A percentile compares a stretch with the other conserved stretches of the same genome.
phyloP scores from a whole-genome alignment of 2,329 filamentous ascomycete species.

The Trichoderma arundinaceum region DNA sequence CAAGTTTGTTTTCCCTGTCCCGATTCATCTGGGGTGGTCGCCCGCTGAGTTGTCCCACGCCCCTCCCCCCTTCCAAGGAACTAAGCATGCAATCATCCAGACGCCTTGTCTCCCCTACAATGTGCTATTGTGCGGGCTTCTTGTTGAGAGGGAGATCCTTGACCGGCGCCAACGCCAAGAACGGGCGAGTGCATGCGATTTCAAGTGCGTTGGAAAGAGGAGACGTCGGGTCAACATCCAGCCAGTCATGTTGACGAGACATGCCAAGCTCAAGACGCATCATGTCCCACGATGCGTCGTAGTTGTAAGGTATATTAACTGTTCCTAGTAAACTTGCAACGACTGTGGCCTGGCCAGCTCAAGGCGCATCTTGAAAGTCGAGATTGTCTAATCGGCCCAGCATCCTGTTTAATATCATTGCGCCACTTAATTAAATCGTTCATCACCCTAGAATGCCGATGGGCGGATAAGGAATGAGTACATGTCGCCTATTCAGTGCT shows the following conservation, averaged over 20 bases:
- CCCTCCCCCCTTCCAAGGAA: slow-evolving; percentile 40
- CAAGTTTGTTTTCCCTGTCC: slow-evolving; percentile 18
- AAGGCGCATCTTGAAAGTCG: background rate
- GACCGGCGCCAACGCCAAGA: slow-evolving; percentile 38
- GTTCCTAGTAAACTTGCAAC: background rate
- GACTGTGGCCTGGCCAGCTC: background rate
- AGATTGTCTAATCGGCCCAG: background rate
- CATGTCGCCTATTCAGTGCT: background rate
- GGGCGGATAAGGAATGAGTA: background rate
- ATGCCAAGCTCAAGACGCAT: slow-evolving; percentile 16
- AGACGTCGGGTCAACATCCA: slow-evolving; percentile 6
- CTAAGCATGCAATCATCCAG: slow-evolving; percentile 57
- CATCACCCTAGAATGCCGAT: background rate
- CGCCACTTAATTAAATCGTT: background rate
- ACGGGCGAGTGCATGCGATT: slow-evolving; percentile 40
- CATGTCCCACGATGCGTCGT: background rate
- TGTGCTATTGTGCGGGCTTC: slow-evolving; percentile 53
- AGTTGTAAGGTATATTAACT: background rate
- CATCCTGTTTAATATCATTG: background rate
- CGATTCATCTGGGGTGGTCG: slow-evolving; percentile 7
- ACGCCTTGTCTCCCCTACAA: slow-evolving; percentile 51
- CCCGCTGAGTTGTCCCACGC: slow-evolving; percentile 18
- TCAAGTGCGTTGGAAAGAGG: slow-evolving; percentile 30
- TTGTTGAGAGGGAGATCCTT: slow-evolving; percentile 47
- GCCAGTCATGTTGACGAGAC: background rate